Evolutionary conservation across 768 basidiomycete species (phyloP), one percentile per base, ranked within the genome.

Genomic region (Psilocybe subaeruginosa): DNA sequence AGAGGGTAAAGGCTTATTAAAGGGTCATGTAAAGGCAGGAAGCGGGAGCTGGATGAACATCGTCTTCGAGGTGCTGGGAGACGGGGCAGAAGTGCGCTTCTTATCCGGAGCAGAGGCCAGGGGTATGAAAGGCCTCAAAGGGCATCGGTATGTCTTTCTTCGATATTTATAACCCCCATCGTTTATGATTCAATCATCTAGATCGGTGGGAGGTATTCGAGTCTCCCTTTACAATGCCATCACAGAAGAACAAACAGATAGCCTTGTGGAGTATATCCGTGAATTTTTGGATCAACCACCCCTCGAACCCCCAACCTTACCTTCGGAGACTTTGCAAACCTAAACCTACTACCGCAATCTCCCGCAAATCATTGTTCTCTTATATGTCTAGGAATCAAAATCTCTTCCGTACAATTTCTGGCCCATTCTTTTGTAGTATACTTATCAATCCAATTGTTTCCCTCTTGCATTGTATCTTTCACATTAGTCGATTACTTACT

Each of bases 1-100:
- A 3, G 86, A 89, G 72, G 77, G 76, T 60, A 82, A 81, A 67
- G 93, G 93, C 0, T 76, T 93, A 58, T 85, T 93, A 67, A 82
- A 76, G 66, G 72, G 82, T 19, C 92, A 90, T 70, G 95, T 97
- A 17, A 80, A 85, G 69, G 80, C 82, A 59, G 90, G 86, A 4
- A 86, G 88, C 51, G 84, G 90, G 61, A 98, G 96, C 74, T 91
- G 92, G 87, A 99, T 99, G 97, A 99, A 99, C 72, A 82, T 93
- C 14, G 92, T 93, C 0, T 99, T 98, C 74, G 84, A 86, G 56
- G 78, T 96, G 11, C 64, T 86, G 11, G 91, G 88, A 0, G 88
- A 92, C n/a, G 90, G 82, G 1, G 82, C 80, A 17, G 81, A 97
- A 73, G 84, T 85, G 68, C 75, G 78, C 67, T 99, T 98, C 73